These are phyloP conservation scores for Leptosphaerulina australis DNA, from an alignment of 2,329 filamentous ascomycete species.

Conservation along the genomic window DNA sequence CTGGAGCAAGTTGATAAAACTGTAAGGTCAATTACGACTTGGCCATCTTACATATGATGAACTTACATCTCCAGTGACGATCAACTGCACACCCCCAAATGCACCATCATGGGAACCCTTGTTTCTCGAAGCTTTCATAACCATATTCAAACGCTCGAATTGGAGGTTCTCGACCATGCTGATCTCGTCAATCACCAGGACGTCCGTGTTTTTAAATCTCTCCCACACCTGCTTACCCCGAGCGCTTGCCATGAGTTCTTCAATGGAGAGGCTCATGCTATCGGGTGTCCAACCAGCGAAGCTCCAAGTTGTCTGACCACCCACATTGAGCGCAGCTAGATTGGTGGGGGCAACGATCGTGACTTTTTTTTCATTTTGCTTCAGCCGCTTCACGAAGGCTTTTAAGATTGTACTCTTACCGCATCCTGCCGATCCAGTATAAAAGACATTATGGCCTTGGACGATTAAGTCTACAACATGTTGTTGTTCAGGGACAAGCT, in stretches of 20 bases:
- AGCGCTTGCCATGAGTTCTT: conserved; percentile 41
- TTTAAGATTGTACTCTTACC: conserved; percentile 64
- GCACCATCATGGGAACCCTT: conserved; percentile 22
- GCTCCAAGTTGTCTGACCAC: conserved; percentile 61
- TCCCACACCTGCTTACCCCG: conserved; percentile 39
- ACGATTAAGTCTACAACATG: conserved; percentile 59
- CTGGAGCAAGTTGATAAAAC: conserved; percentile 58
- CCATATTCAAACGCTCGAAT: conserved; percentile 57
- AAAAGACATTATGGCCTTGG: conserved; percentile 64
- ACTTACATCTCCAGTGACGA: conserved; percentile 61
- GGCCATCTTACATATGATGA: neutral
- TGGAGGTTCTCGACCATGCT: conserved; percentile 66
- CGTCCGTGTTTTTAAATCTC: conserved; percentile 54
- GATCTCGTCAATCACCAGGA: conserved; percentile 70
- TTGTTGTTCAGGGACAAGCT: conserved; percentile 57
- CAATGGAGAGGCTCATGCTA: conserved; percentile 52
- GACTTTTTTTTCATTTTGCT: conserved; percentile 48
- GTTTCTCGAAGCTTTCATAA: conserved; percentile 52
- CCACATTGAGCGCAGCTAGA: conserved; percentile 62
- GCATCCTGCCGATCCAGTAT: conserved; percentile 67
- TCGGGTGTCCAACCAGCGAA: conserved; percentile 64
- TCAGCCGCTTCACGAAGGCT: conserved; percentile 53
- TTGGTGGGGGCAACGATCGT: conserved; percentile 65
- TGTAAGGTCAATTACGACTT: conserved; percentile 2
- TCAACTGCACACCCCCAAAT: conserved; percentile 60